A percentile compares a stretch with the other conserved stretches of the same genome.
Evolutionary conservation across 2,329 filamentous ascomycete genomes (phyloP).

Genomic region (Stagonosporopsis rhizophila): DNA sequence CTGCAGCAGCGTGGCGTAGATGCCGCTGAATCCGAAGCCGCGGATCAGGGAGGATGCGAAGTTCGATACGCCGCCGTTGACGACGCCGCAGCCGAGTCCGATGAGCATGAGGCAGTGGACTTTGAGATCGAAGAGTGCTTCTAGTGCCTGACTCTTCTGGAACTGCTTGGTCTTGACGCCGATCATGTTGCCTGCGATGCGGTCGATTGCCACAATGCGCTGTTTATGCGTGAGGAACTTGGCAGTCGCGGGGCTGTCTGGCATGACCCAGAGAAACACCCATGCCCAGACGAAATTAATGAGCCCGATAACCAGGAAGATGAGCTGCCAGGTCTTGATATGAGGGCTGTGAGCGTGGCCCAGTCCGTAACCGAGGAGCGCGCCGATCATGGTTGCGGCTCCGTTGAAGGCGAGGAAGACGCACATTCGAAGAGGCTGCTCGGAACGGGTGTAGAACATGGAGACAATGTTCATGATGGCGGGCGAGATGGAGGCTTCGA

Average conservation of each 20-base stretch:
- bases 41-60: conserved; percentile 57
- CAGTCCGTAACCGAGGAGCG: conserved; percentile 46
- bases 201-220: conserved; percentile 50
- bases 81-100: conserved; percentile 54
- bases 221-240: conserved; percentile 50
- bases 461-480: conserved; percentile 50
- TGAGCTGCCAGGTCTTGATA: conserved; percentile 47
- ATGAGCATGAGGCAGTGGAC: conserved; percentile 52
- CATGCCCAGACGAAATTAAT: conserved; percentile 47
- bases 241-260: conserved; percentile 46
- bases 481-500: conserved; percentile 45
- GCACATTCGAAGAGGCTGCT: conserved; percentile 55
- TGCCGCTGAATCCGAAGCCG: conserved; percentile 52
- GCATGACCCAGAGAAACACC: conserved; percentile 48
- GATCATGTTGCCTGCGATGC: conserved; percentile 51
- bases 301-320: conserved; percentile 49
- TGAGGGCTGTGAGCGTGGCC: conserved; percentile 37
- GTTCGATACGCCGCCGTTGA: conserved; percentile 61
- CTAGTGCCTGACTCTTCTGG: conserved; percentile 47
- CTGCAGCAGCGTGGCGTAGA: conserved; percentile 53
- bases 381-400: conserved; percentile 48
- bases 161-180: conserved; percentile 53
- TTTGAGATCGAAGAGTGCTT: conserved; percentile 51
- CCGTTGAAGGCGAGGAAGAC: conserved; percentile 53
- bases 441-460: conserved; percentile 47